Evolutionary conservation across 441 rosid genomes (phyloP).

Genomic region (Adansonia gregorii): DNA sequence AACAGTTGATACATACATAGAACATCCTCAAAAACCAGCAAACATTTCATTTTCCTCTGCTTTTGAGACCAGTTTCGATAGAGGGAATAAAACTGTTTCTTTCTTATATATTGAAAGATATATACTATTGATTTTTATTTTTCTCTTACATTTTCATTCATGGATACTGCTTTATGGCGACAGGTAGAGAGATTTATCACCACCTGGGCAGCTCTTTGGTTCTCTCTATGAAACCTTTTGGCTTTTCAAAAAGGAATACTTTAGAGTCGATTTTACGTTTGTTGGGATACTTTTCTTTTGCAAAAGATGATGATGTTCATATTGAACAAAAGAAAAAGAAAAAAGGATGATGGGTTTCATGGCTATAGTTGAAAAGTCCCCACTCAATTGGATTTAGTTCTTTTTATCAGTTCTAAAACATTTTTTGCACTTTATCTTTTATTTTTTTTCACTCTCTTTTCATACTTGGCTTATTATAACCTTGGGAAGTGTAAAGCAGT

Average conservation of each 20-base stretch:
- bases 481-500: slow-evolving; percentile 42
- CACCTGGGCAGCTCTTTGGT: slow-evolving; percentile 16
- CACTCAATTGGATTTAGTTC: slow-evolving; percentile 42
- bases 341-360: slow-evolving; percentile 13
- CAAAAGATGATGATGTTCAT: slow-evolving; percentile 41
- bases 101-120: slow-evolving; percentile 13
- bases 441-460: slow-evolving; percentile 30
- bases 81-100: slow-evolving; percentile 9
- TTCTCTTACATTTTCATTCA: slow-evolving; percentile 45
- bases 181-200: slow-evolving; percentile 58
- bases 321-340: neutral
- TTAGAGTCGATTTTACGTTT: slow-evolving; percentile 20
- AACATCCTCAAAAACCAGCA: slow-evolving; percentile 40
- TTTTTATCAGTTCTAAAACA: slow-evolving; percentile 31
- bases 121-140: slow-evolving; percentile 24
- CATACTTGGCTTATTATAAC: slow-evolving; percentile 38
- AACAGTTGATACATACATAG: slow-evolving; percentile 29
- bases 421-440: slow-evolving; percentile 33
- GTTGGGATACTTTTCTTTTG: slow-evolving; percentile 22
- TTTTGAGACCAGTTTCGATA: slow-evolving; percentile 33
- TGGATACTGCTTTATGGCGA: slow-evolving; percentile 94
- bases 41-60: slow-evolving; percentile 36
- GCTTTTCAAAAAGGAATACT: slow-evolving; percentile 9
- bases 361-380: slow-evolving; percentile 41
- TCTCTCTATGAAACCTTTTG: slow-evolving; percentile 7